Evolutionary conservation across 177 flowering plant species (phyloP).

Genomic region (Vitis hybrid): DNA sequence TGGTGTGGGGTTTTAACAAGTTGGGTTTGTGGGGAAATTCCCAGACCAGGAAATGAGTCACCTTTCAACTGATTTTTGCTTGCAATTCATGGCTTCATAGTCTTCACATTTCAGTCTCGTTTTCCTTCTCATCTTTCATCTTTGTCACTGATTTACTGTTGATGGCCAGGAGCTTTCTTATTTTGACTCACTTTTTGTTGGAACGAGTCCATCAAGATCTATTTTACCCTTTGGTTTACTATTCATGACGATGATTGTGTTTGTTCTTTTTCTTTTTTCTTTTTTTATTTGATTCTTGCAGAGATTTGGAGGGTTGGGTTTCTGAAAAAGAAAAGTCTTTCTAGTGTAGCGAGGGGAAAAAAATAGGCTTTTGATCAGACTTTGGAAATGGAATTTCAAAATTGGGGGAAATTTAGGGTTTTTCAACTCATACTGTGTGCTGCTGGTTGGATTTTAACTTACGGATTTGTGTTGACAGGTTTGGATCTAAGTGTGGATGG

Average conservation of each 20-base stretch:
- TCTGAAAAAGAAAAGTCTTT: background rate
- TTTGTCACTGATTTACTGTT: background rate
- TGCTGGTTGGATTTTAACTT: background rate
- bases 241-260: background rate
- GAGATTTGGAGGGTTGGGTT: constrained; percentile 6
- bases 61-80: background rate
- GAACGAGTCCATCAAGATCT: constrained; percentile 12
- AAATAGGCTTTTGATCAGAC: too few species aligned
- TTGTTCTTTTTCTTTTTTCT: too few species aligned
- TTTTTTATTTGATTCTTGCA: background rate
- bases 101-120: background rate
- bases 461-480: background rate
- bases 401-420: background rate
- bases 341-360: too few species aligned
- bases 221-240: background rate
- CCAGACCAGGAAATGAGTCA: background rate
- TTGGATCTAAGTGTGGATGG: constrained; percentile 13
- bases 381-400: background rate
- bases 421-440: background rate
- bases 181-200: background rate
- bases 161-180: background rate
- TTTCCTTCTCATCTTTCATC: background rate
- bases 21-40: background rate
- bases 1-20: background rate
- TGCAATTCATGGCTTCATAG: background rate